A percentile compares a stretch with the other conserved stretches of the same genome.
These are phyloP conservation scores for Aspergillus saccharolyticus DNA, from an alignment of 495 filamentous ascomycete species.

Conservation along the genomic window DNA sequence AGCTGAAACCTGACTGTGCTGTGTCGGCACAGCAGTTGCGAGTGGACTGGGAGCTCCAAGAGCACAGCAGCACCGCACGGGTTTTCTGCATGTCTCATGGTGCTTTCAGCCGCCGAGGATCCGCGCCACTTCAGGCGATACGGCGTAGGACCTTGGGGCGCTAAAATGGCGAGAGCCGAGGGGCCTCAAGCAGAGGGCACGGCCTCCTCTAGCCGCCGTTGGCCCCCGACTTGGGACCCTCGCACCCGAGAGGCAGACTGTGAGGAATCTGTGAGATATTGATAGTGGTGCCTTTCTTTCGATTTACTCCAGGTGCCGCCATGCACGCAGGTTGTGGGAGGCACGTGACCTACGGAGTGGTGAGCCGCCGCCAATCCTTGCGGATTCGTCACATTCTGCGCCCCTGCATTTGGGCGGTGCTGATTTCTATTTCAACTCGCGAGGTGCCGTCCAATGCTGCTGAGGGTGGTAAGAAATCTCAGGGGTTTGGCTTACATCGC, in stretches of 20 bases:
- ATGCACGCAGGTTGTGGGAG: constrained; percentile 6
- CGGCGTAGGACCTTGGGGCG: constrained; percentile 28
- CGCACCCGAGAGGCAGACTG: neutral
- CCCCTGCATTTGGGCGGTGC: neutral
- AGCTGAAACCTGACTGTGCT: constrained; percentile 6
- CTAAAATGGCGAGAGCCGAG: constrained; percentile 31
- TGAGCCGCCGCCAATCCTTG: neutral
- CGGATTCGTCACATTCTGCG: neutral
- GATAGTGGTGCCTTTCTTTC: neutral
- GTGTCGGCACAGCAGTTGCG: constrained; percentile 10
- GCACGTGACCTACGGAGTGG: constrained; percentile 10
- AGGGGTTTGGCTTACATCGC: no score
- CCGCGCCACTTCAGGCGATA: constrained; percentile 23
- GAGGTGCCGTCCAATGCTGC: neutral
- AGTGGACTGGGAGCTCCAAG: constrained; percentile 5
- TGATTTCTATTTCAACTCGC: neutral
- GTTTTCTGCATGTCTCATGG: constrained; percentile 10
- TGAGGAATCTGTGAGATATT: neutral
- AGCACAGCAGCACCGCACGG: neutral
- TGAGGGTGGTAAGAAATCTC: no score
- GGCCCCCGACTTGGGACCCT: constrained; percentile 11
- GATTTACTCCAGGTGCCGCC: neutral
- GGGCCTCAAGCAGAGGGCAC: constrained; percentile 14
- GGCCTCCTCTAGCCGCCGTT: constrained; percentile 32
- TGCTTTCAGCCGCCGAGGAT: constrained; percentile 20